Evolutionary conservation across 176 grass and related monocot species (phyloP), one percentile per base, ranked within the genome.

Genomic region (Aegilops umbellulata): DNA sequence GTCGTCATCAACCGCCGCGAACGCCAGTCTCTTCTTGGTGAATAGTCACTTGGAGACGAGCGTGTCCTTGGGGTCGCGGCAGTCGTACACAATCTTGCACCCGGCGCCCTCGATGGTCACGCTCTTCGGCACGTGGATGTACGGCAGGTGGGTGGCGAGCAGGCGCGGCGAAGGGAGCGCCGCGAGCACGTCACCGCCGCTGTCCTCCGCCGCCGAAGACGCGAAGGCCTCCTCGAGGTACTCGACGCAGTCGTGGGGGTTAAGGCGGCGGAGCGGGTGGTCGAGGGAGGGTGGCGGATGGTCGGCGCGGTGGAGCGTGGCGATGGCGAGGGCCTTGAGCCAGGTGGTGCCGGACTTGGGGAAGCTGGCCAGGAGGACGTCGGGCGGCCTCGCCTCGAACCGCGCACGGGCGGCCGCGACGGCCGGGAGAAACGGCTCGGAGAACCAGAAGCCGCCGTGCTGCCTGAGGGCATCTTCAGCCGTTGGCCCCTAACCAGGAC

Each of bases 261-360:
- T 88, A 12, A 5, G 17, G 23, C 16, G 47, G 19, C 53, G 88
- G 23, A 93, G 32, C 31, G 67, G 67, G 9, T 69, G 67, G 32
- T 69, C 67, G 32, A 3, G 29, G 65, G 1, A 1, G 16, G 3
- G 7, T 6, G 29, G 35, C 10, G 35, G 68, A 5, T 71, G 35
- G 9, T 71, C 20, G 5, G 22, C 35, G 0, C 81, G 67, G n/a
- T 62, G 7, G 10, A n/a, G 2, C 35, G 69, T 27, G 19, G 87
- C 61, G 12, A 89, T 76, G n/a, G 57, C 10, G 0, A 88, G 65
- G 8, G 88, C 85, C 80, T 90, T 93, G 19, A 90, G 88, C 85
- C 82, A 93, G 47, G 78, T 90, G 34, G 88, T 88, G 31, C 85
- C 91, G 13, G 51, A 78, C 23, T 88, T 93, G 10, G 88, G 87